Percentiles rank a stretch among this genome's conserved stretches.
Conservation (phyloP, 805 yeast genomes). For the Wickerhamomyces chaumierensis region DNA sequence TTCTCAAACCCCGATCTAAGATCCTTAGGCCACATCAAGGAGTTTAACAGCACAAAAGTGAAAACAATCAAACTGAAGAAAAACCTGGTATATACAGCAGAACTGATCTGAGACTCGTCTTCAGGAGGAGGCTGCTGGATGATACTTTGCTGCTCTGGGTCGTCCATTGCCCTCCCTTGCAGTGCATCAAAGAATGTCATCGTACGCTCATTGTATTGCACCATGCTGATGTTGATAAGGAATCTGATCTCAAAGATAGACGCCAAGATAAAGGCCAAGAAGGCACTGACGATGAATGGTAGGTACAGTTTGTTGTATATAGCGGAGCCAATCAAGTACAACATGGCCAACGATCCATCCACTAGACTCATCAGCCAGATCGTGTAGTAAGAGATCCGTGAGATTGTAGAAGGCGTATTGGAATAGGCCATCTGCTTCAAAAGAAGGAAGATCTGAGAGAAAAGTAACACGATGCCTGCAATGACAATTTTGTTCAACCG, state of each 20-base stretch:
- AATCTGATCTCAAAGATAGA: slow-evolving; percentile 69
- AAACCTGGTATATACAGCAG: slow-evolving; percentile 47
- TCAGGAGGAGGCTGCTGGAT: slow-evolving; percentile 7
- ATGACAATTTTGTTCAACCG: slow-evolving; percentile 11
- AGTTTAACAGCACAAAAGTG: slow-evolving; percentile 45
- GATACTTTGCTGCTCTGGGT: slow-evolving; percentile 9
- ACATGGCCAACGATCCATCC: slow-evolving; percentile 60
- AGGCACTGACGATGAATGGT: slow-evolving; percentile 58
- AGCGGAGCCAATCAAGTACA: slow-evolving; percentile 48
- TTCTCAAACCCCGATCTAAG: slow-evolving; percentile 50
- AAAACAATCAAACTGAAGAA: slow-evolving; percentile 42
- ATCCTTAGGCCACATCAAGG: slow-evolving; percentile 50
- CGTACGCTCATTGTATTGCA: slow-evolving; percentile 64
- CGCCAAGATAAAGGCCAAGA: slow-evolving; percentile 57
- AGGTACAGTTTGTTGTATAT: slow-evolving; percentile 47
- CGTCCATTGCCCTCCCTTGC: slow-evolving; percentile 44
- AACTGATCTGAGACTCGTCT: slow-evolving; percentile 45
- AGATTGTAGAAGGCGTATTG: slow-evolving; percentile 70
- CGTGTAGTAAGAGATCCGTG: slow-evolving; percentile 62
- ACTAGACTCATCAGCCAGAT: slow-evolving; percentile 50
- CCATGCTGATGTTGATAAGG: slow-evolving; percentile 50
- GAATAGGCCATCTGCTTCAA: slow-evolving; percentile 57
- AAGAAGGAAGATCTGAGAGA: slow-evolving; percentile 22
- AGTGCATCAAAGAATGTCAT: slow-evolving; percentile 56
- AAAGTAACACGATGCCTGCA: slow-evolving; percentile 11